These are phyloP conservation scores for Hamiltosporidium tvaerminnensis DNA, from an alignment of 371 early-diverging fungal species.

Conservation along the genomic window DNA sequence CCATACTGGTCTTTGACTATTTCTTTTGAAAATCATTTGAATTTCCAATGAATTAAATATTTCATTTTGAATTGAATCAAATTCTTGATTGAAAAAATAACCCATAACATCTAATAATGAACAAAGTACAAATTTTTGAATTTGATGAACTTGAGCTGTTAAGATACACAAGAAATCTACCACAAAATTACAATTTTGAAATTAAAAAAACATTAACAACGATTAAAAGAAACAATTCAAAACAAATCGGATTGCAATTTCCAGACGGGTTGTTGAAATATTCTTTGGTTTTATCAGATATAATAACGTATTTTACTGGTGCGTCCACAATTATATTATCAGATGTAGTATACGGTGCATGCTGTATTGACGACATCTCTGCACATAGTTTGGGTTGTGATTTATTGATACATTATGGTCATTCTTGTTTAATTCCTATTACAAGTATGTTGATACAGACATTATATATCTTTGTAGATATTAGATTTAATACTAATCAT, in stretches of 20 bases:
- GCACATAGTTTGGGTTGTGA: conserved; percentile 78
- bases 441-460: conserved; percentile 76
- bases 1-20: too few species aligned
- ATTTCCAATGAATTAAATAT: too few species aligned
- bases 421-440: conserved; percentile 90
- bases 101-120: too few species aligned
- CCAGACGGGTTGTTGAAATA: conserved; percentile 95
- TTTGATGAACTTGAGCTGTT: too few species aligned
- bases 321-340: conserved; percentile 80
- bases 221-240: conserved; percentile 62
- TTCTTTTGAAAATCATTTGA: too few species aligned
- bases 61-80: too few species aligned
- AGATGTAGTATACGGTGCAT: conserved; percentile 98
- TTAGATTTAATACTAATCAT: conserved; percentile 77
- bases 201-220: conserved; percentile 85
- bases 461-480: conserved; percentile 96
- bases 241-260: conserved; percentile 81
- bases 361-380: conserved; percentile 92
- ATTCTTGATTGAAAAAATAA: too few species aligned
- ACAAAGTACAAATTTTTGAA: too few species aligned
- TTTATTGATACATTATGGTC: conserved; percentile 92
- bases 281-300: conserved; percentile 72
- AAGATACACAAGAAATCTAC: conserved; percentile 55
- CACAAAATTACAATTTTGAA: conserved; percentile 95
- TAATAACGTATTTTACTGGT: conserved; percentile 58